A percentile compares a stretch with the other conserved stretches of the same genome.
Evolutionary conservation across 495 filamentous ascomycete species (phyloP).

Genomic region (Penicillium goetzii): DNA sequence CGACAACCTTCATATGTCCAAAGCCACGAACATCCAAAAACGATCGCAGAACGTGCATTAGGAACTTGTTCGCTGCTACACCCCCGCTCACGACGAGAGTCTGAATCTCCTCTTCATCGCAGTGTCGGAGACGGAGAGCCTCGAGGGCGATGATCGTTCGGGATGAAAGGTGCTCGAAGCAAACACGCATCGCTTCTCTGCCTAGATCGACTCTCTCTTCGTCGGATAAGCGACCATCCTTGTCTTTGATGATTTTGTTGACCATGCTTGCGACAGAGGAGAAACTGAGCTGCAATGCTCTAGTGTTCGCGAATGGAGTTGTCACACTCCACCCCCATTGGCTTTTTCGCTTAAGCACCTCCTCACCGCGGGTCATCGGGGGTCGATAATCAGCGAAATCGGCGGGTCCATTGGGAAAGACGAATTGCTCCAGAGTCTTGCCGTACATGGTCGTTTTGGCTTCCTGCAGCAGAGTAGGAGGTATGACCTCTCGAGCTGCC

Average conservation of each 20-base stretch:
- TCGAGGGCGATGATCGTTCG: slow-evolving; percentile 71
- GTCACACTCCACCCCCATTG: slow-evolving; percentile 62
- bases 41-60: slow-evolving; percentile 66
- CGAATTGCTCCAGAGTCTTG: slow-evolving; percentile 68
- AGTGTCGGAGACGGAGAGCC: slow-evolving; percentile 30
- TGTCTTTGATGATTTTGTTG: slow-evolving; percentile 46
- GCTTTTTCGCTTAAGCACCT: slow-evolving; percentile 44
- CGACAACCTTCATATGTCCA: slow-evolving; percentile 61
- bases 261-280: slow-evolving; percentile 62
- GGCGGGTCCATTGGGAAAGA: slow-evolving; percentile 60
- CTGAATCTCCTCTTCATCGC: slow-evolving; percentile 41
- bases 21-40: slow-evolving; percentile 68
- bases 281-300: slow-evolving; percentile 64
- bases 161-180: slow-evolving; percentile 86
- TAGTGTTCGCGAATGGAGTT: slow-evolving; percentile 57
- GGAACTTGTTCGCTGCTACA: slow-evolving; percentile 80
- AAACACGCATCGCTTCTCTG: slow-evolving; percentile 69
- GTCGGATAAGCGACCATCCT: slow-evolving; percentile 23
- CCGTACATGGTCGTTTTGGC: slow-evolving; percentile 72
- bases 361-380: slow-evolving; percentile 56
- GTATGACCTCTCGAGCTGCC: slow-evolving; percentile 73
- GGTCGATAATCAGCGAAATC: slow-evolving; percentile 61
- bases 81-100: slow-evolving; percentile 86
- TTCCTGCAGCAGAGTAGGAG: slow-evolving; percentile 46
- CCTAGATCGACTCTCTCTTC: slow-evolving; percentile 67